Evolutionary conservation across 108 stramenopile species (phyloP), one percentile per base, ranked within the genome.

Genomic region (Pseudonitzschia pungens): DNA sequence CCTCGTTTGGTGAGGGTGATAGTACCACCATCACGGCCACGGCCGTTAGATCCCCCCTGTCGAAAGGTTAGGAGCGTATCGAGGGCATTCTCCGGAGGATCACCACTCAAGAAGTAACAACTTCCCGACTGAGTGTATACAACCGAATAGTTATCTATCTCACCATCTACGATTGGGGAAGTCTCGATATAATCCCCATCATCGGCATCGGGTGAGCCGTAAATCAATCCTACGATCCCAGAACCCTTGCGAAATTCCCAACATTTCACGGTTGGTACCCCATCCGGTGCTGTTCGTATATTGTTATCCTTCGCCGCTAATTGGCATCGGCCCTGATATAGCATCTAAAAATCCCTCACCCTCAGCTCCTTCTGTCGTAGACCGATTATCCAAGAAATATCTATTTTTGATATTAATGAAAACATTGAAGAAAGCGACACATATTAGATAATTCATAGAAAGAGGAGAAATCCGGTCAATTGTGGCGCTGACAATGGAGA

Each of bases 101-200:
- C 70, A 70, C 67, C 63, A 48, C 71, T 70, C 21, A 82, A 60
- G 50, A 82, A 87, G 70, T 92, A 92, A 14, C 73, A 71, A 33
- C 81, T 82, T 16, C 91, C 91, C 68, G 75, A 77, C 1, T 80
- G 76, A 12, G 91, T 92, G 51, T 81, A 81, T 8, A 92, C 91
- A 0, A 84, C 81, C 50, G 69, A 69, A 2, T 88, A 83, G 33
- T 81, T 77, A 27, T 80, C 77, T 44, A 89, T 72, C 55, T 54
- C 70, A 26, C 90, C 90, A 10, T 67, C 71, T 31, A 70, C 76
- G 42, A 90, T 92, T 51, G 66, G 76, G 59, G 83, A 84, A 18
- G 92, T 92, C 16, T 86, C 85, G 32, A 92, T 76, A 27, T 80
- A 78, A 36, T 89, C 89, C 4, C 89, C 89, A 21, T 86, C 83